phyloP scores from a whole-genome alignment of 768 basidiomycete species.

The Saitozyma sp. region DNA sequence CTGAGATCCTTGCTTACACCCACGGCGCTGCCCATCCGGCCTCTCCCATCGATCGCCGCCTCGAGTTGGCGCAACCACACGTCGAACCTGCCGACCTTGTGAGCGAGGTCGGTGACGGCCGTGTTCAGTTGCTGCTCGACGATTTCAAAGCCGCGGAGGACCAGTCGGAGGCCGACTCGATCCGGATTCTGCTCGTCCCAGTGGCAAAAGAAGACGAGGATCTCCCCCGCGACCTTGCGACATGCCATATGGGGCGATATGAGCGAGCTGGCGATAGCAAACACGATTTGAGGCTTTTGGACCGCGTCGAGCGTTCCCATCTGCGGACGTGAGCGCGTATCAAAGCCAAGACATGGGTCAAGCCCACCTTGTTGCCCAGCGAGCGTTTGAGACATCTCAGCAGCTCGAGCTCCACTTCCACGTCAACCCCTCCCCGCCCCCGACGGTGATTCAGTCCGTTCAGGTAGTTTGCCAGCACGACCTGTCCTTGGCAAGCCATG shows the following conservation, averaged over 20 bases:
- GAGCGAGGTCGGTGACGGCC: conserved; percentile 23
- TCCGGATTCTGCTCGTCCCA: conserved; percentile 60
- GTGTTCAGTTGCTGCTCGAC: conserved; percentile 40
- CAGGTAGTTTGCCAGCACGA: conserved; percentile 40
- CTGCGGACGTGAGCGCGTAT: conserved; percentile 53
- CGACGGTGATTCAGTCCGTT: conserved; percentile 18
- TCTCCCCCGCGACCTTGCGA: conserved; percentile 74
- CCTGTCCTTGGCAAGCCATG: conserved; percentile 36
- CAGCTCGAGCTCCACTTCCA: conserved; percentile 77
- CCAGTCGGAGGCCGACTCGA: conserved; percentile 60
- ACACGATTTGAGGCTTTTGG: conserved; percentile 69
- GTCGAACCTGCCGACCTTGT: conserved; percentile 60
- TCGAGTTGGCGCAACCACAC: conserved; percentile 89
- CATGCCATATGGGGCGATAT: conserved; percentile 77
- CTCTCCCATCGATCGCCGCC: conserved; percentile 72
- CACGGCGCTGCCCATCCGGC: conserved; percentile 91
- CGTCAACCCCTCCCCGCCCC: conserved; percentile 63
- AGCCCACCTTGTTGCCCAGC: conserved; percentile 61
- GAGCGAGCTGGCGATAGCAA: conserved; percentile 76
- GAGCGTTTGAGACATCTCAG: conserved; percentile 83
- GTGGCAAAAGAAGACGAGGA: conserved; percentile 72
- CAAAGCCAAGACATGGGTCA: conserved; percentile 1
- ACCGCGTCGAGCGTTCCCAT: conserved; percentile 70
- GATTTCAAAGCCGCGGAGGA: conserved; percentile 70
- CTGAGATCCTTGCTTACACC: conserved; percentile 90